Percentiles rank a stretch among this genome's conserved stretches.
These are phyloP conservation scores for Trametes hirsuta DNA, from an alignment of 1,284 basidiomycete species.

Conservation along the genomic window DNA sequence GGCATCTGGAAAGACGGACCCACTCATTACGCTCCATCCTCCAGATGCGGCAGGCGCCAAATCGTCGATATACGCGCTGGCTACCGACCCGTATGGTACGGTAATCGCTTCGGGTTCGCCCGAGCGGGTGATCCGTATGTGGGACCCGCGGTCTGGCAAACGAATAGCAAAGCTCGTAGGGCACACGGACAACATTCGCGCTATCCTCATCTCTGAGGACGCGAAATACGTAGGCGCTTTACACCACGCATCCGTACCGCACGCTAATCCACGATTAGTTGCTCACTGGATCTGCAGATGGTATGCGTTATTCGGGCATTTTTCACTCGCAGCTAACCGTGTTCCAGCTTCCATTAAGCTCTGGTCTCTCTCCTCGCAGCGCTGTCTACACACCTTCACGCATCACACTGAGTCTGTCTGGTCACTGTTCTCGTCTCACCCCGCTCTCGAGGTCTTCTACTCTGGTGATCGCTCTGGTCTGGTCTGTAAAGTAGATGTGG, in stretches of 20 bases:
- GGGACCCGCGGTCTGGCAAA: constrained; percentile 88
- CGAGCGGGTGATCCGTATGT: constrained; percentile 87
- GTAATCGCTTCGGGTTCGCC: constrained; percentile 90
- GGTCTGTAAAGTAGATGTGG: constrained; percentile 90
- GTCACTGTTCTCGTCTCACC: constrained; percentile 89
- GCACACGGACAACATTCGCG: constrained; percentile 95
- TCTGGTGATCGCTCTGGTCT: constrained; percentile 92
- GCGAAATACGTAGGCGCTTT: constrained; percentile 74
- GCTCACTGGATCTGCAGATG: constrained; percentile 89
- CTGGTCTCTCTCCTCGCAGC: constrained; percentile 89
- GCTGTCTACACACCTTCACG: constrained; percentile 94
- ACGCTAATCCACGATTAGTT: constrained; percentile 49
- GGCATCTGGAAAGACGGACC: constrained; percentile 39
- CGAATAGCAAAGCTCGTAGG: constrained; percentile 82
- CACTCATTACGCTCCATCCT: constrained; percentile 62
- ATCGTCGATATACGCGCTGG: constrained; percentile 80
- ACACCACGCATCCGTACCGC: background rate
- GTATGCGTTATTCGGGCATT: constrained; percentile 39
- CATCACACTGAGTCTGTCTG: constrained; percentile 96
- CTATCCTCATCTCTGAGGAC: constrained; percentile 88
- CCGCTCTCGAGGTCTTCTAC: constrained; percentile 91
- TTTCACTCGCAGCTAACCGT: constrained; percentile 4
- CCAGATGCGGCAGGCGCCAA: constrained; percentile 68
- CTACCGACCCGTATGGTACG: constrained; percentile 79
- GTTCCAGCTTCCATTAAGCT: constrained; percentile 78